These are phyloP conservation scores for Lactarius deliciosus DNA, from an alignment of 768 basidiomycete genomes.

Conservation along the genomic window DNA sequence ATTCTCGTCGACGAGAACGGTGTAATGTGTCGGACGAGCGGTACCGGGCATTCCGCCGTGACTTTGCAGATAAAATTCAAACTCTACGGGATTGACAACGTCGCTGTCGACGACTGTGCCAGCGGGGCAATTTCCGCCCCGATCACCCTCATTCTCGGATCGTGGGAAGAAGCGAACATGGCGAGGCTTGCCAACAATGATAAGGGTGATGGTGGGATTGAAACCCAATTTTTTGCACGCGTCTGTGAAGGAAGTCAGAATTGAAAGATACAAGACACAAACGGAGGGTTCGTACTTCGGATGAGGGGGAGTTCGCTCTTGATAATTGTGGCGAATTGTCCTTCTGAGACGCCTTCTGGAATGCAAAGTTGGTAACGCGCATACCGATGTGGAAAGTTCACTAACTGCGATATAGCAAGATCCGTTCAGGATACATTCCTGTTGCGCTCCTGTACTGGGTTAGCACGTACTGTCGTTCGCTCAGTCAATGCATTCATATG, in stretches of 20 bases:
- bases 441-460: conserved; percentile 53
- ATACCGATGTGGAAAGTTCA: conserved; percentile 2
- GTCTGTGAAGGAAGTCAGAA: conserved; percentile 39
- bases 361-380: background rate
- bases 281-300: conserved; percentile 44
- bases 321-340: conserved; percentile 49
- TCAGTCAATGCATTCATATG: conserved; percentile 6
- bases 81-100: conserved; percentile 67
- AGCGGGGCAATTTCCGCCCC: conserved; percentile 70
- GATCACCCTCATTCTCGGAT: conserved; percentile 49
- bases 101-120: conserved; percentile 77
- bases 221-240: conserved; percentile 63
- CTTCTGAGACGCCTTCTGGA: conserved; percentile 56
- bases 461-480: conserved; percentile 47
- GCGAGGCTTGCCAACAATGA: conserved; percentile 79
- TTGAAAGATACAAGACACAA: background rate
- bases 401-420: conserved; percentile 74
- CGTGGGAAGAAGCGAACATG: conserved; percentile 64
- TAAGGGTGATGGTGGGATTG: conserved; percentile 65
- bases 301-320: conserved; percentile 59
- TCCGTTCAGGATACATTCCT: conserved; percentile 66
- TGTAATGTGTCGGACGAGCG: conserved; percentile 64
- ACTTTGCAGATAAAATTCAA: conserved; percentile 77
- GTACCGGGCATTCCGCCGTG: conserved; percentile 80
- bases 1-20: conserved; percentile 54